These are phyloP conservation scores for Colletotrichum chlorophyti DNA, from an alignment of 2,329 filamentous ascomycete species.

Conservation along the genomic window DNA sequence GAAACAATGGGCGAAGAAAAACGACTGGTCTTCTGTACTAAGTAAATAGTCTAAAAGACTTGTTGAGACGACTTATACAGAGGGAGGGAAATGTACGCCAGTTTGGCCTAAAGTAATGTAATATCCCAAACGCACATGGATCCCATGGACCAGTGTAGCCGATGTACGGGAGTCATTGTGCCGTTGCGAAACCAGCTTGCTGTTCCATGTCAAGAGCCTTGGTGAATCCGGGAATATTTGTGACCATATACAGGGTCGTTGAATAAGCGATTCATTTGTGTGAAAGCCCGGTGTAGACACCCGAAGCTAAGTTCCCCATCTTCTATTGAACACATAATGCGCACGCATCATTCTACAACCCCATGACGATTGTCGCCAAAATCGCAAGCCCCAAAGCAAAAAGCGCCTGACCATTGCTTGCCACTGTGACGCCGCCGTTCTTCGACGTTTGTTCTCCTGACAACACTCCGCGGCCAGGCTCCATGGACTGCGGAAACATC, in stretches of 20 bases:
- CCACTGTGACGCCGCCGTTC: neutral
- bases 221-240: too few species aligned
- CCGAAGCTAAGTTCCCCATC: too few species aligned
- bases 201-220: too few species aligned
- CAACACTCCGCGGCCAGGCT: slow-evolving; percentile 1
- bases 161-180: too few species aligned
- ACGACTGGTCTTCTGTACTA: slow-evolving; percentile 42
- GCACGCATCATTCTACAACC: neutral
- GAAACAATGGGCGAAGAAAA: slow-evolving; percentile 42
- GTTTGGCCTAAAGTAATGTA: neutral
- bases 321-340: neutral
- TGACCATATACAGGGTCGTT: too few species aligned
- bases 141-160: too few species aligned
- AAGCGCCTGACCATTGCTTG: neutral
- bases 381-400: neutral
- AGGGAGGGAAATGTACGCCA: neutral
- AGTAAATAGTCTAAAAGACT: slow-evolving; percentile 18
- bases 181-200: too few species aligned
- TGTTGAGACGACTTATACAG: too few species aligned
- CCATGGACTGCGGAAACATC: slow-evolving; percentile 22
- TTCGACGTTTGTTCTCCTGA: too few species aligned
- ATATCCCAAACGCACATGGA: neutral
- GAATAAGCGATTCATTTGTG: too few species aligned
- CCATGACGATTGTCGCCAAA: neutral
- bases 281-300: too few species aligned